Base-by-base conservation (phyloP, 1,284 basidiomycete genomes). In the Chiua sp. region DNA sequence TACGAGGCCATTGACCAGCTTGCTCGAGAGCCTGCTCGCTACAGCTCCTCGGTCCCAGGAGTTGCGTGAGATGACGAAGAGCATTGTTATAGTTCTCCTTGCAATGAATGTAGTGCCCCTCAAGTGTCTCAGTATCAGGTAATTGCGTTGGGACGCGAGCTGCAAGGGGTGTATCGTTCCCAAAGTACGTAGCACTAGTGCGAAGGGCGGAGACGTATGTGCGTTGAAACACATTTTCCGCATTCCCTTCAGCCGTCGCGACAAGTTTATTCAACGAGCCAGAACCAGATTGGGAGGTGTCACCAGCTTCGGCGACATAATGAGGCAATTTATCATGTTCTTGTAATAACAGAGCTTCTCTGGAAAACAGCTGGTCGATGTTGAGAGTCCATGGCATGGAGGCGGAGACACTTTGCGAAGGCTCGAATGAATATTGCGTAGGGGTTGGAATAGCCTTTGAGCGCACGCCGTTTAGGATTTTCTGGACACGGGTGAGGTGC, bases 1-100 rank as follows among this genome's bases (percentile, higher is more conserved):
- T 53, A 20, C 62, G 66, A 18, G 76, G 74, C 76, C 74, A 77
- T 39, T 67, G 65, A 8, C 73, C 74, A 0, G 69, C 66, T 5
- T 51, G 54, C 7, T 47, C 30, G 6, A 69, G 42, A 16, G 60
- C 54, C 3, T 56, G 37, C 52, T 75, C 76, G 4, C 32, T 56
- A 1, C 30, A 18, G 22, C 22, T 62, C 20, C 23, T 47, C 7
- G 66, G 64, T 3, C 58, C 51, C 6, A 76, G 56, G 2, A 44
- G 2, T 3, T 54, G 20, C 8, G 47, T 49, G 23, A 77, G 47
- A 6, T 33, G 1, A 2, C n/a, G 30, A 10, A 70, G 42, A 32
- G n/a, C 47, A 11, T 53, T 11, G 0, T 7, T n/a, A 22, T 57
- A 70, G 2, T 20, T 46, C 7, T 15, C 23, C 28, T 28, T 55